Evolutionary conservation across 1,284 basidiomycete genomes (phyloP).

Genomic region (Puccinia triticina): DNA sequence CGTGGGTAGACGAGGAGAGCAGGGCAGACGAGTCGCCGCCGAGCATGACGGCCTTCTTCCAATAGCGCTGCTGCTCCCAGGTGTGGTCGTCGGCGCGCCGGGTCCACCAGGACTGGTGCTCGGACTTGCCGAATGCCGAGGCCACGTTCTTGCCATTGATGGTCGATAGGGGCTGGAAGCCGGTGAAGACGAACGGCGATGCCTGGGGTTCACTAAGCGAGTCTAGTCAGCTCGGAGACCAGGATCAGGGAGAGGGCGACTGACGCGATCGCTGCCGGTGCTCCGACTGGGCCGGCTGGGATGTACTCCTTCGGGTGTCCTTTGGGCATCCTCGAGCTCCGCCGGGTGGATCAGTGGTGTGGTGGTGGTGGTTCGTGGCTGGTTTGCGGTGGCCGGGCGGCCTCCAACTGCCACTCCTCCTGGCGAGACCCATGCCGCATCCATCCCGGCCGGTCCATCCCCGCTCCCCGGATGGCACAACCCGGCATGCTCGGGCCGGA

Average conservation of each 20-base stretch:
- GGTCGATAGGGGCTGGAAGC: constrained; percentile 47
- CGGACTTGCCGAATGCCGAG: constrained; percentile 51
- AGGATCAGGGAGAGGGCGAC: neutral
- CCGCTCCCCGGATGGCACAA: too few species aligned
- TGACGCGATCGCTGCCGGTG: constrained; percentile 12
- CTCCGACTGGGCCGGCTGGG: constrained; percentile 8
- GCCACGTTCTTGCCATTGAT: constrained; percentile 52
- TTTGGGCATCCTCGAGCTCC: constrained; percentile 14
- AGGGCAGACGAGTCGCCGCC: constrained; percentile 38
- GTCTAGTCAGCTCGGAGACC: neutral
- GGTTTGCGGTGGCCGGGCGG: too few species aligned
- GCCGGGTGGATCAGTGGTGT: neutral
- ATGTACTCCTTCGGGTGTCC: constrained; percentile 20
- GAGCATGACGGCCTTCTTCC: constrained; percentile 52
- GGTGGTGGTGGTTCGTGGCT: too few species aligned
- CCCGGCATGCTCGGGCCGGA: too few species aligned
- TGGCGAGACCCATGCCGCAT: too few species aligned
- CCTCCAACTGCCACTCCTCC: too few species aligned
- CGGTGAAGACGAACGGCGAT: constrained; percentile 37
- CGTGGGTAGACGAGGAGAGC: neutral
- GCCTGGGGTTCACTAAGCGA: constrained; percentile 19
- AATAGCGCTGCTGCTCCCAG: constrained; percentile 50
- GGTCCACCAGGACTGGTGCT: constrained; percentile 53
- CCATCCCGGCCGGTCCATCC: too few species aligned
- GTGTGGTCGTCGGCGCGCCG: constrained; percentile 42